Conservation (phyloP, 176 grass and related monocot genomes). For the Chrysopogon serrulatus region DNA sequence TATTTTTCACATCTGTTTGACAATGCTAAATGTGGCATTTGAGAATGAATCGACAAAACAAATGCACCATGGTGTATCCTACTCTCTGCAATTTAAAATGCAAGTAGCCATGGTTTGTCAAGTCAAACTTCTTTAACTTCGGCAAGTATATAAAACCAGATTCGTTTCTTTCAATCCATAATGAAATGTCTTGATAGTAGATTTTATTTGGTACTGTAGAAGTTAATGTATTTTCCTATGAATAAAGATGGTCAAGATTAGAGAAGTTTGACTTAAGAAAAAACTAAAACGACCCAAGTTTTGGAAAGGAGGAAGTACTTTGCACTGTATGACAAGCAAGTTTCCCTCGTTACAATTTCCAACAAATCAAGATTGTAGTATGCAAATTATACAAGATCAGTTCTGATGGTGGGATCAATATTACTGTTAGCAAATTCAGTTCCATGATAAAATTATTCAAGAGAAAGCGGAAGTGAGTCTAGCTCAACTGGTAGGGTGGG, state of each 20-base stretch:
- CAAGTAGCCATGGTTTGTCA: background rate
- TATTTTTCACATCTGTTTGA: background rate
- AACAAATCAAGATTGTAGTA: background rate
- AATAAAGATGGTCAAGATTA: background rate
- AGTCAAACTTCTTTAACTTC: background rate
- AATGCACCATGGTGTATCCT: background rate
- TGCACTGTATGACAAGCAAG: background rate
- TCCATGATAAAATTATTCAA: background rate
- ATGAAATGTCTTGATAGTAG: background rate
- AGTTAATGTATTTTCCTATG: background rate
- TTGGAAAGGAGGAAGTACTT: background rate
- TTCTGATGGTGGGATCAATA: background rate
- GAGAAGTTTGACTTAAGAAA: background rate
- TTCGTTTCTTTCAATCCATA: background rate
- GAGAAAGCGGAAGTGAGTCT: background rate
- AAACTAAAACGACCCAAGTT: background rate
- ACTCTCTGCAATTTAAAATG: background rate
- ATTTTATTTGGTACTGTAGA: background rate
- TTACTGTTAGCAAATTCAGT: background rate
- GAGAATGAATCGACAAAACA: background rate
- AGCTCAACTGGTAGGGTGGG: background rate
- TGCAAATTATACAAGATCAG: background rate
- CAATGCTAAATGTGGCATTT: background rate
- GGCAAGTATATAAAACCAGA: background rate
- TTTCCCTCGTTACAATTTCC: background rate